Evolutionary conservation across 371 early-diverging fungal genomes (phyloP).

Genomic region (Nosema muscidifuracis): DNA sequence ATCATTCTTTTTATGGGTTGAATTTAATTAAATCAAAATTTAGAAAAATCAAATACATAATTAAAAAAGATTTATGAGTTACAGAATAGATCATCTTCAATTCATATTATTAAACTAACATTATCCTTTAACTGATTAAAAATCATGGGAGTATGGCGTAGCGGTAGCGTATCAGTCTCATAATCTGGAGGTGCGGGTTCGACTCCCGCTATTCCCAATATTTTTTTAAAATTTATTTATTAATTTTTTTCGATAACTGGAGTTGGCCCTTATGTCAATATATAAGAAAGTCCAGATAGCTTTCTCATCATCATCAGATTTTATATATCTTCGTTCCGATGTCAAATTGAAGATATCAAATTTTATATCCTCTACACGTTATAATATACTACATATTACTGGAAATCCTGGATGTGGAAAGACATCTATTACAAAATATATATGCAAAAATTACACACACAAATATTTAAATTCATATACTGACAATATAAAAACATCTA

Average conservation of each 20-base stretch:
- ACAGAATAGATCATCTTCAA: too few species aligned
- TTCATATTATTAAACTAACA: too few species aligned
- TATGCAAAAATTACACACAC: slow-evolving; percentile 5
- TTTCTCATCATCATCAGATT: neutral
- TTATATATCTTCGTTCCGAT: slow-evolving; percentile 41
- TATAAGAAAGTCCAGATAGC: slow-evolving; percentile 15
- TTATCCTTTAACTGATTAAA: too few species aligned
- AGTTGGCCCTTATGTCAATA: neutral
- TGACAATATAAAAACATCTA: slow-evolving; percentile 15
- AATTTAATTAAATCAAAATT: too few species aligned
- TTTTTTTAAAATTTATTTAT: slow-evolving; percentile 2
- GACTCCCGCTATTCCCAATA: slow-evolving; percentile 52
- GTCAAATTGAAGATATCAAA: slow-evolving; percentile 39
- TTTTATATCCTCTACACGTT: slow-evolving; percentile 29
- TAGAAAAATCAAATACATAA: too few species aligned
- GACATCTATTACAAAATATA: slow-evolving; percentile 25
- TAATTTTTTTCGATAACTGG: neutral
- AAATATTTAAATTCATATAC: slow-evolving; percentile 44
- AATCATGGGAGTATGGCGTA: slow-evolving; percentile 33
- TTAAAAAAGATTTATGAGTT: too few species aligned
- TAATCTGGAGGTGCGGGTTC: slow-evolving; percentile 54
- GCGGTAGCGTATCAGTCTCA: slow-evolving; percentile 51
- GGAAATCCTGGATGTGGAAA: slow-evolving; percentile 61
- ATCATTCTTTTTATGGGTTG: too few species aligned
- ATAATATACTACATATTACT: slow-evolving; percentile 44